Evolutionary conservation across 176 grass and related monocot genomes (phyloP).

Genomic region (Avena atlantica): DNA sequence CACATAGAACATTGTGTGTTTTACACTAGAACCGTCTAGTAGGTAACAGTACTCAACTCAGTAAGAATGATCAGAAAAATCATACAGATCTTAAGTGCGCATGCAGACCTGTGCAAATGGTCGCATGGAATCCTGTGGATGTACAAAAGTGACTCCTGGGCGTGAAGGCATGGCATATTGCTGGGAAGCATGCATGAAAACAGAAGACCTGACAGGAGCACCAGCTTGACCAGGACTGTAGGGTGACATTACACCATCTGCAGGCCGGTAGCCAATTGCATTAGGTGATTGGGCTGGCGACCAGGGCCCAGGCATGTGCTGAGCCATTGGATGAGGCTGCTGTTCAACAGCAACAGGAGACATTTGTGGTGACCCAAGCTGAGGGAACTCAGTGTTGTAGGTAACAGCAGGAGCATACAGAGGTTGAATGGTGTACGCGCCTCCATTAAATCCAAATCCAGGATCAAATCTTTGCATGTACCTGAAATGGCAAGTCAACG

Average conservation of each 20-base stretch:
- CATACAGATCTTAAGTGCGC: neutral
- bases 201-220: conserved; percentile 54
- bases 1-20: neutral
- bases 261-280: conserved; percentile 56
- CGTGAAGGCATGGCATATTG: conserved; percentile 63
- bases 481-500: conserved; percentile 45
- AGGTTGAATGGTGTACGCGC: conserved; percentile 80
- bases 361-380: conserved; percentile 72
- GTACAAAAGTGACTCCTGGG: conserved; percentile 63
- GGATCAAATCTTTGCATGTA: conserved; percentile 98
- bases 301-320: conserved; percentile 68
- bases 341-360: conserved; percentile 67
- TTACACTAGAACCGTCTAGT: neutral
- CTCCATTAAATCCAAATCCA: conserved; percentile 90
- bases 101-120: conserved; percentile 62
- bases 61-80: neutral
- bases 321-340: conserved; percentile 56
- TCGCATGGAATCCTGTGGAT: conserved; percentile 63
- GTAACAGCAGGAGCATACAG: conserved; percentile 91
- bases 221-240: conserved; percentile 56
- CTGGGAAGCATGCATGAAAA: conserved; percentile 66
- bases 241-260: conserved; percentile 56
- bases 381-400: conserved; percentile 97
- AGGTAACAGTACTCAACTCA: neutral
- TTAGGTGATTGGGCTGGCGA: conserved; percentile 49